These are phyloP conservation scores for Herpomyces periplanetae DNA, from an alignment of 2,329 filamentous ascomycete genomes.

Conservation along the genomic window DNA sequence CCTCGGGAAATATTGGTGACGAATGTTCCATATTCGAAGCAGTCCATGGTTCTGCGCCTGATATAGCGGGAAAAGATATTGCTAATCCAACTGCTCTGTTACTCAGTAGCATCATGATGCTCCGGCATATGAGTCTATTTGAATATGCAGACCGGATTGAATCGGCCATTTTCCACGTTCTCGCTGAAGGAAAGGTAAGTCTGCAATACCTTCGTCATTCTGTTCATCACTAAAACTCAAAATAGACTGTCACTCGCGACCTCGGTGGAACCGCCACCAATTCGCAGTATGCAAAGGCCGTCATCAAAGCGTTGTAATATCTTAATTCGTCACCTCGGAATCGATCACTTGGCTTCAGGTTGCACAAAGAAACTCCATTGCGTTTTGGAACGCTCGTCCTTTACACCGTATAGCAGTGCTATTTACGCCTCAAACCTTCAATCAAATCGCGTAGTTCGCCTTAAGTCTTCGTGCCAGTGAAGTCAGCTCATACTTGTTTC, in stretches of 20 bases:
- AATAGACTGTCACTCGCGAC: conserved; percentile 46
- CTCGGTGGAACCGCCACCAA: conserved; percentile 89
- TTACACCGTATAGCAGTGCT: too few relatives aligned
- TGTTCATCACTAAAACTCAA: conserved; percentile 1
- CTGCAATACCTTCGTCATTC: conserved; percentile 1
- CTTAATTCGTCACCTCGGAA: too few relatives aligned
- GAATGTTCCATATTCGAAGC: conserved; percentile 99
- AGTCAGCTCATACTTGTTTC: too few relatives aligned
- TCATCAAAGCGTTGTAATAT: too few relatives aligned
- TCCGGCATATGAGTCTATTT: conserved; percentile 79
- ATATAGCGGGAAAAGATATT: conserved; percentile 78
- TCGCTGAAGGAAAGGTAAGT: conserved; percentile 61
- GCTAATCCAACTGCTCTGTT: conserved; percentile 91
- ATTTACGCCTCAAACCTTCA: too few relatives aligned
- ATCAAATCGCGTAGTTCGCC: too few relatives aligned
- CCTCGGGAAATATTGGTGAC: conserved; percentile 92
- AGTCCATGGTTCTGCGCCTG: conserved; percentile 81
- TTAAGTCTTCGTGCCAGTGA: too few relatives aligned
- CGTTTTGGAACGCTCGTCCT: too few relatives aligned
- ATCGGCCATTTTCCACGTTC: conserved; percentile 68
- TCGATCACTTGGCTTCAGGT: too few relatives aligned
- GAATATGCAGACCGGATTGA: conserved; percentile 59
- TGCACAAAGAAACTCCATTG: too few relatives aligned
- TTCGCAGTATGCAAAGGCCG: conserved; percentile 60
- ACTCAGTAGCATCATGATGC: conserved; percentile 93